Evolutionary conservation across 176 grass and related monocot species (phyloP).

Genomic region (Urochloa ruziziensis): DNA sequence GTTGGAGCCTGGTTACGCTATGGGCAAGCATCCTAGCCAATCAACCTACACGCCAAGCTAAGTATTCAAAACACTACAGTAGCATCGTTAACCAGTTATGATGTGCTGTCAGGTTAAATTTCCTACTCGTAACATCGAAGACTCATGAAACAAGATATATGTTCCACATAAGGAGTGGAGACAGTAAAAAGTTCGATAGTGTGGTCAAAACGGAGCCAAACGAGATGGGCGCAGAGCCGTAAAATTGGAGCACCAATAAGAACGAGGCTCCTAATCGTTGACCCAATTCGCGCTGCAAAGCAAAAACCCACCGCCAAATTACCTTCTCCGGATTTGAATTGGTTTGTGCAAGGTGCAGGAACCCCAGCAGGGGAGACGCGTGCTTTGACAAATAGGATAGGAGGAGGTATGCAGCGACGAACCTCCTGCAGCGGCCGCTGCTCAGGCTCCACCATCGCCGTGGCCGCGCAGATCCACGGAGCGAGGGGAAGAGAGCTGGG

Average conservation of each 20-base stretch:
- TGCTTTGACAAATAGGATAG: not conserved
- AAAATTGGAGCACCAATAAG: not conserved
- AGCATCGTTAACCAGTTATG: not conserved
- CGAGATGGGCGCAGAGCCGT: not conserved
- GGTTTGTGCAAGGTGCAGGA: not conserved
- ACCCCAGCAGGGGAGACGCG: not conserved
- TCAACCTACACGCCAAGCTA: not conserved
- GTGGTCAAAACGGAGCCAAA: not conserved
- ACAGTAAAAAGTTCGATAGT: not conserved
- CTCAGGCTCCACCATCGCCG: slow-evolving; percentile 25
- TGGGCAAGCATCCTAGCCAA: not conserved
- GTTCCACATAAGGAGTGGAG: not conserved
- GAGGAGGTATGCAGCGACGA: not conserved
- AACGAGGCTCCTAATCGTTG: not conserved
- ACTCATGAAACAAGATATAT: not conserved
- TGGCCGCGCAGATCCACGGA: slow-evolving; percentile 11
- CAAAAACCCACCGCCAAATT: not conserved
- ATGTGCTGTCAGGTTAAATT: not conserved
- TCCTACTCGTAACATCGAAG: not conserved
- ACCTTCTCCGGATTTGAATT: not conserved
- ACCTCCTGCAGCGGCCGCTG: slow-evolving; percentile 37
- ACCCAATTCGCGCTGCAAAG: not conserved
- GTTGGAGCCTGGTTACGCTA: not conserved
- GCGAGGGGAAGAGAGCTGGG: not conserved
- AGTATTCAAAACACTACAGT: not conserved